Conservation (phyloP, 768 basidiomycete species). For the Kondoa malvinella region DNA sequence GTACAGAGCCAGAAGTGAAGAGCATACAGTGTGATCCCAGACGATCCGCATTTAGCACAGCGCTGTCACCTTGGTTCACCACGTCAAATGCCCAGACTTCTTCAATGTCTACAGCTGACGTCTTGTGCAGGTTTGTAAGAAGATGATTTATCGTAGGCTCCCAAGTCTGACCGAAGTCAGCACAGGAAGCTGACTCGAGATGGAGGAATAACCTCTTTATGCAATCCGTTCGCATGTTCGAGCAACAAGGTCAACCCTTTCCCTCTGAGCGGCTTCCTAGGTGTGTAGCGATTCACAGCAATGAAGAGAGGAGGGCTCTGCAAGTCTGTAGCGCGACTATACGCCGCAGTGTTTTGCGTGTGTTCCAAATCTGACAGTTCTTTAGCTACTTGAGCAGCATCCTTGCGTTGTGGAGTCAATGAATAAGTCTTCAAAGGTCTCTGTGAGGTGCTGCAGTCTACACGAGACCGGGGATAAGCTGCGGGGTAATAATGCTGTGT, state of each 20-base stretch:
- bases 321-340: not conserved
- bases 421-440: not conserved
- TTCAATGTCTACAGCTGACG: constrained; percentile 37
- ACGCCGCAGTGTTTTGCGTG: not conserved
- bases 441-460: not conserved
- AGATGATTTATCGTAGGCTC: constrained; percentile 49
- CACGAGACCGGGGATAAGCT: not conserved
- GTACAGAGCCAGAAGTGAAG: not conserved
- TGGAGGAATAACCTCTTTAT: constrained; percentile 53
- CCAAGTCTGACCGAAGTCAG: constrained; percentile 45
- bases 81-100: constrained; percentile 72
- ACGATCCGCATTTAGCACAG: constrained; percentile 45
- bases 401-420: not conserved
- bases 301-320: not conserved
- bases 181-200: not conserved
- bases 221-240: constrained; percentile 72
- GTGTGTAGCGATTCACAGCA: not conserved
- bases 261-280: constrained; percentile 7
- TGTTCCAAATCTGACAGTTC: not conserved
- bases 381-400: not conserved
- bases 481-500: not conserved
- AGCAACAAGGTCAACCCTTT: constrained; percentile 53
- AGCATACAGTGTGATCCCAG: constrained; percentile 49
- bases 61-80: constrained; percentile 71
- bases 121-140: constrained; percentile 33